Conservation (phyloP, 2,329 filamentous ascomycete genomes). For the Xylaria sp. region DNA sequence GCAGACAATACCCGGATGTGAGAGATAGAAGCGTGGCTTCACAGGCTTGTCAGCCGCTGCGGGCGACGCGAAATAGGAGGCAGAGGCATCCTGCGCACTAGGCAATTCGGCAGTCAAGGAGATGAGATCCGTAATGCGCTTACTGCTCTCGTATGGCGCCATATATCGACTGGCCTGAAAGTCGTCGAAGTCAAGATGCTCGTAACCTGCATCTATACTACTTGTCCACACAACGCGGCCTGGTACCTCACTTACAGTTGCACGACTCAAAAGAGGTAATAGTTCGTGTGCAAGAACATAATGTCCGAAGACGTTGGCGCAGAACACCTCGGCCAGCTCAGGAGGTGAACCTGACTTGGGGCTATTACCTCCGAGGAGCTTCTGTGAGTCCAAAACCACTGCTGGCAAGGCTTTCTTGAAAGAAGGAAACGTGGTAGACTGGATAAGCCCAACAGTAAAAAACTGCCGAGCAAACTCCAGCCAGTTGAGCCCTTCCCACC, state of each 20-base stretch:
- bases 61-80: conserved; percentile 57
- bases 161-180: conserved; percentile 71
- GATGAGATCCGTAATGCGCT: conserved; percentile 85
- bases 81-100: conserved; percentile 61
- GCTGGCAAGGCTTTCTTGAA: conserved; percentile 71
- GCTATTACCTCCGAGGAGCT: conserved; percentile 34
- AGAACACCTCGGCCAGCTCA: conserved; percentile 80
- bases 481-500: conserved; percentile 83
- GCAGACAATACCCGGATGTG: conserved; percentile 85
- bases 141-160: conserved; percentile 82
- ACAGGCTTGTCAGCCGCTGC: conserved; percentile 32
- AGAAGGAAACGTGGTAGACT: conserved; percentile 75
- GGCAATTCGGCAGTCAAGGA: conserved; percentile 75
- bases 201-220: conserved; percentile 70
- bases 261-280: conserved; percentile 70
- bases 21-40: conserved; percentile 73
- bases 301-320: conserved; percentile 93
- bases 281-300: conserved; percentile 86
- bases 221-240: conserved; percentile 87
- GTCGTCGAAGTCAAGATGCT: conserved; percentile 68
- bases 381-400: conserved; percentile 50
- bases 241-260: conserved; percentile 45
- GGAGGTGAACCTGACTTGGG: conserved; percentile 51
- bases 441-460: conserved; percentile 64
- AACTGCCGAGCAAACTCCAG: conserved; percentile 57